Evolutionary conservation across 306 rosid species (phyloP).

Genomic region (Lagenaria siceraria): DNA sequence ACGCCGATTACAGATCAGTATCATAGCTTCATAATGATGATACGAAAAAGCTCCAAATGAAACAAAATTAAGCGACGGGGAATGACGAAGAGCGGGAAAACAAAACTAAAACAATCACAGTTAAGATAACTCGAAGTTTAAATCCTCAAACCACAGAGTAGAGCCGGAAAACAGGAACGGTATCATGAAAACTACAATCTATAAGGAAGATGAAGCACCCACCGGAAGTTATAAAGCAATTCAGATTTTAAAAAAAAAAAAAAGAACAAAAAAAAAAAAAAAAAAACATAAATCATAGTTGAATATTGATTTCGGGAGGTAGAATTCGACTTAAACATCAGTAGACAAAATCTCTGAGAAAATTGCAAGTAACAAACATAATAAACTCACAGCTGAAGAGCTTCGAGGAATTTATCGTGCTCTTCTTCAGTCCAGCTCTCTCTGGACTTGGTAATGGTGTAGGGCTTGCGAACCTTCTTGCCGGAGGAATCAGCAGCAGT

Average conservation of each 20-base stretch:
- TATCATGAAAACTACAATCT: neutral
- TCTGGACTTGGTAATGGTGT: slow-evolving; percentile 91
- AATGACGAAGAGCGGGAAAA: neutral
- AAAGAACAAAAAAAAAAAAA: neutral
- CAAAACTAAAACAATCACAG: neutral
- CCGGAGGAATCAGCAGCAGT: slow-evolving; percentile 40
- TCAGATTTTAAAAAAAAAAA: neutral
- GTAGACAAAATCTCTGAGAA: neutral
- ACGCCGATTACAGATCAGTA: neutral
- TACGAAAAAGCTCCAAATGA: neutral
- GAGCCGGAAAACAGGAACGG: neutral
- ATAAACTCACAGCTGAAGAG: slow-evolving; percentile 67
- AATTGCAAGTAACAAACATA: neutral
- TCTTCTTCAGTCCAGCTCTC: slow-evolving; percentile 97
- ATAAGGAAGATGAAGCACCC: neutral
- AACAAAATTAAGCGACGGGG: neutral
- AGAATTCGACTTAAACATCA: neutral
- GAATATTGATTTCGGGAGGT: neutral
- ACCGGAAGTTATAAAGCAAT: neutral
- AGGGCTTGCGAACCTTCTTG: slow-evolving; percentile 85
- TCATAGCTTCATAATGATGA: neutral
- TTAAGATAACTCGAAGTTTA: neutral
- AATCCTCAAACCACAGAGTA: neutral
- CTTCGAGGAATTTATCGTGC: slow-evolving; percentile 92
- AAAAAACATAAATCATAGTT: neutral